Conservation (phyloP, 2,329 filamentous ascomycete species). For the Intubia oerlemansii region DNA sequence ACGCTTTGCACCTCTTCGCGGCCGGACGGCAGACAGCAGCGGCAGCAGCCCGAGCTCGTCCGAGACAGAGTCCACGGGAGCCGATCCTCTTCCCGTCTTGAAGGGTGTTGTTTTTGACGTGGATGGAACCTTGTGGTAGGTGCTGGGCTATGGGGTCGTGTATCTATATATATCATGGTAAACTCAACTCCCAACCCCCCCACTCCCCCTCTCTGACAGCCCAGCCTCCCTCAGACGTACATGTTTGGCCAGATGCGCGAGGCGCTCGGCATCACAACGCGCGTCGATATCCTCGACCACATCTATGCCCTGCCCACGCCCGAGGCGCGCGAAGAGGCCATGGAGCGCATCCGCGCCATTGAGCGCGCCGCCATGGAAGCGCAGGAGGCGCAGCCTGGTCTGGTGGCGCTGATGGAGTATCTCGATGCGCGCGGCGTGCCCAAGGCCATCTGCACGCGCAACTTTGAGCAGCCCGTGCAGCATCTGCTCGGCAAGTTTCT, state of each 20-base stretch:
- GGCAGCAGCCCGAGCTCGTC: background rate
- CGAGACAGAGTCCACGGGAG: no score
- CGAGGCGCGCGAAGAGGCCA: constrained; percentile 37
- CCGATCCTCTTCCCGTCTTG: no score
- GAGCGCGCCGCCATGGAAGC: constrained; percentile 61
- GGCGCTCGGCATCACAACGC: constrained; percentile 50
- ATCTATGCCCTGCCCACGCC: constrained; percentile 49
- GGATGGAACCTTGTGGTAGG: constrained; percentile 76
- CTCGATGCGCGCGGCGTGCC: constrained; percentile 43
- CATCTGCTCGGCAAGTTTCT: constrained; percentile 62
- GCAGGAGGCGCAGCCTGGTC: constrained; percentile 66
- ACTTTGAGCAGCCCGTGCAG: constrained; percentile 64
- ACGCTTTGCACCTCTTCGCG: constrained; percentile 36
- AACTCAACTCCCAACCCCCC: no score
- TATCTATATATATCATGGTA: no score
- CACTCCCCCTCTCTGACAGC: background rate
- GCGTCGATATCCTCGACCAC: constrained; percentile 72
- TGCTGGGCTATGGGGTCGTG: background rate
- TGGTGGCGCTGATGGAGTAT: constrained; percentile 60
- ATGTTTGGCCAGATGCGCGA: constrained; percentile 83
- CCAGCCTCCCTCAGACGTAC: constrained; percentile 73
- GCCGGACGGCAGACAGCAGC: background rate
- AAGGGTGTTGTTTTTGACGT: constrained; percentile 69
- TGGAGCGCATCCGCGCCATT: constrained; percentile 54
- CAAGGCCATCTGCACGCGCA: constrained; percentile 83